phyloP scores from a whole-genome alignment of 805 yeast species.

The Ogataea minuta region DNA sequence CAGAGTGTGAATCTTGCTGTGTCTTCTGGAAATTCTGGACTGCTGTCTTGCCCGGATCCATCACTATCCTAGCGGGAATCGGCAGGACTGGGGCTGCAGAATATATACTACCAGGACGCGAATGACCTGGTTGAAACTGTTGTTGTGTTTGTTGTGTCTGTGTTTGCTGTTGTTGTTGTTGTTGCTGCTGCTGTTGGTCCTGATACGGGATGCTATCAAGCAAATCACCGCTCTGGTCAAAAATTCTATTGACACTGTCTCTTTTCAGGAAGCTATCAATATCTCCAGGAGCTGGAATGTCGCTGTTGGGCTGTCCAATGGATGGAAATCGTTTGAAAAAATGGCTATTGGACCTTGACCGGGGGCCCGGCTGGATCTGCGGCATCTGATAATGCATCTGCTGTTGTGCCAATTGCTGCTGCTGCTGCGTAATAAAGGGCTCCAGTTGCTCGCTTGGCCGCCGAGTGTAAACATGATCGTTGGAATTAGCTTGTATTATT shows the following conservation, averaged over 20 bases:
- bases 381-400: conserved; percentile 13
- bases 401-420: conserved; percentile 16
- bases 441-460: conserved; percentile 52
- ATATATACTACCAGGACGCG: conserved; percentile 24
- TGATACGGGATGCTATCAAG: conserved; percentile 28
- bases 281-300: conserved; percentile 29
- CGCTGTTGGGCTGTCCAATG: conserved; percentile 27
- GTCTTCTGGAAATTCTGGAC: conserved; percentile 1
- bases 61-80: conserved; percentile 20
- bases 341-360: conserved; percentile 31
- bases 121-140: conserved; percentile 19
- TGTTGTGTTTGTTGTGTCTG: conserved; percentile 17
- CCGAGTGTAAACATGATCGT: conserved; percentile 33
- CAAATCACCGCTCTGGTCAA: conserved; percentile 28
- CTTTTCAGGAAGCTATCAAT: conserved; percentile 37
- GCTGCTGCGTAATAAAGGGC: conserved; percentile 39
- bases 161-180: conserved; percentile 12
- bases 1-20: conserved; percentile 1
- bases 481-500: conserved; percentile 18
- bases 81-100: conserved; percentile 23
- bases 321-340: conserved; percentile 33
- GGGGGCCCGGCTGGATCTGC: conserved; percentile 17
- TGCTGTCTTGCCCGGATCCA: conserved; percentile 4
- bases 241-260: conserved; percentile 32
- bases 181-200: conserved; percentile 21